A percentile compares a stretch with the other conserved stretches of the same genome.
phyloP scores from a whole-genome alignment of 2,329 filamentous ascomycete species.

The Claviceps sp. region DNA sequence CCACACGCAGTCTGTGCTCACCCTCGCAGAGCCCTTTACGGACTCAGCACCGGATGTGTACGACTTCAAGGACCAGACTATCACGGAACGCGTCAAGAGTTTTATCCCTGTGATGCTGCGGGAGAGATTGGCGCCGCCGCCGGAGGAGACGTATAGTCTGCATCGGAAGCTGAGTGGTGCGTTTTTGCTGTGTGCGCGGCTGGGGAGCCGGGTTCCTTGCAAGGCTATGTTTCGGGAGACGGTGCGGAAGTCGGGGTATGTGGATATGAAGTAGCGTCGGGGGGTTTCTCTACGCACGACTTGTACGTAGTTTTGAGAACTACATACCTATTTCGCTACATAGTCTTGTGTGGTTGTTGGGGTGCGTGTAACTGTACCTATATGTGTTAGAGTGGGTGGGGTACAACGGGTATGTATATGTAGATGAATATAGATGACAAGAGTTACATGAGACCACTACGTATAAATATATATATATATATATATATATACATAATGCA shows the following conservation, averaged over 20 bases:
- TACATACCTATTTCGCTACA: no score
- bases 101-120: constrained; percentile 88
- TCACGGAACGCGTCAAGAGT: constrained; percentile 79
- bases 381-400: not conserved
- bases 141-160: constrained; percentile 92
- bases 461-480: no score
- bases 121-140: constrained; percentile 78
- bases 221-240: constrained; percentile 62
- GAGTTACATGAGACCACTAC: no score
- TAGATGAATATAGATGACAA: not conserved
- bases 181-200: constrained; percentile 75
- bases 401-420: not conserved
- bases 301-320: no score
- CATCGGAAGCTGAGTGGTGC: constrained; percentile 93
- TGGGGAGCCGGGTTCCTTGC: constrained; percentile 74
- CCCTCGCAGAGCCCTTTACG: constrained; percentile 83
- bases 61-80: constrained; percentile 88
- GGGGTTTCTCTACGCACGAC: not conserved
- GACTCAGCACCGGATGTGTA: constrained; percentile 66
- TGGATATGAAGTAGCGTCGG: constrained; percentile 2
- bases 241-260: constrained; percentile 23
- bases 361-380: not conserved
- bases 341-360: not conserved
- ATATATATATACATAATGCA: no score
- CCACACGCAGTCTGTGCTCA: constrained; percentile 76